These are phyloP conservation scores for Pseudonitzschia delicatissima DNA, from an alignment of 108 stramenopile species.

Conservation along the genomic window DNA sequence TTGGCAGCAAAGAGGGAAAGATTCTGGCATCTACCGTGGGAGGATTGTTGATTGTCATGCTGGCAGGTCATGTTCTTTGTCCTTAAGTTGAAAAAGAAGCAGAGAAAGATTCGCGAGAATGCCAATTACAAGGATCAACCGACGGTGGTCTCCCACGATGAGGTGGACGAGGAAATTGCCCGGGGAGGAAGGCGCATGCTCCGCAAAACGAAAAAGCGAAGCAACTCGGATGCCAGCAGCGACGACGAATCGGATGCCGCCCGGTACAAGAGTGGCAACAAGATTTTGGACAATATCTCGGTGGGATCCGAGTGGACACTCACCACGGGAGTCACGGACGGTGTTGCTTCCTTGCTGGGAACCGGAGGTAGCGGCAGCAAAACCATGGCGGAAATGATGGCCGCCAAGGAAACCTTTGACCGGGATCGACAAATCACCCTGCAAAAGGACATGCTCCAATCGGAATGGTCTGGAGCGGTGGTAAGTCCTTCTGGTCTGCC, in stretches of 20 bases:
- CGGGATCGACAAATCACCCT: slow-evolving; percentile 29
- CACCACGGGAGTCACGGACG: not conserved
- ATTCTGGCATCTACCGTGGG: not conserved
- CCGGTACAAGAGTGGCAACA: not conserved
- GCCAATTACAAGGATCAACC: too few species aligned
- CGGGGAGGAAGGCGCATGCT: not conserved
- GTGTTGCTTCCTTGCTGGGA: not conserved
- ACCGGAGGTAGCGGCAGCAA: not conserved
- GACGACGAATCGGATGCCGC: not conserved
- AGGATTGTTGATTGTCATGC: not conserved
- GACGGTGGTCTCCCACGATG: not conserved
- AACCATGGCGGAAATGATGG: slow-evolving; percentile 4
- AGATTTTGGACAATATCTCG: slow-evolving; percentile 8
- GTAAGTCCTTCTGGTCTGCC: not conserved
- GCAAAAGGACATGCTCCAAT: slow-evolving; percentile 37
- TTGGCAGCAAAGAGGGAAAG: not conserved
- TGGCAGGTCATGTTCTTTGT: not conserved
- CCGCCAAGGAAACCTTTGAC: slow-evolving; percentile 33
- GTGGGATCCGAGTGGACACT: slow-evolving; percentile 20
- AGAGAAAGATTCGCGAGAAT: too few species aligned
- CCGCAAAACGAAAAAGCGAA: too few species aligned
- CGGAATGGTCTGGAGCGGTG: slow-evolving; percentile 10
- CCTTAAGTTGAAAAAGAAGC: not conserved
- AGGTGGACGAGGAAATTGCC: not conserved
- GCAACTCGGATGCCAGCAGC: not conserved